Evolutionary conservation across 192 early-diverging fungal genomes (phyloP).

Genomic region (Mortierella claussenii): DNA sequence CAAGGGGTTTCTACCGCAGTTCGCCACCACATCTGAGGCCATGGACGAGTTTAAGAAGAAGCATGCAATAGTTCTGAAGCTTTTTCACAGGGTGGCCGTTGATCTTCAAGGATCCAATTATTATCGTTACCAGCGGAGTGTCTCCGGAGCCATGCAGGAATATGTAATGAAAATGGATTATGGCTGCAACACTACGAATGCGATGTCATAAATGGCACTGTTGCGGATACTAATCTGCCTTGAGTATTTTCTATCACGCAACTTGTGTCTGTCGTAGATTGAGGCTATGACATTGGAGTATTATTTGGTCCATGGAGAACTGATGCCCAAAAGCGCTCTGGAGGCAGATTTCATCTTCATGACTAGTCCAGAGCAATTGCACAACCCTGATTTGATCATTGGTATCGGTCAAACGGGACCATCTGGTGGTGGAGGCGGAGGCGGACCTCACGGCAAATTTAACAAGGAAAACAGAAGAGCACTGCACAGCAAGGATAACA

Average conservation of each 20-base stretch:
- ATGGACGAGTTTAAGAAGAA: conserved; percentile 41
- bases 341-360: conserved; percentile 36
- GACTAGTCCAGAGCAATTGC: conserved; percentile 16
- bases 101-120: conserved; percentile 48
- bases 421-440: conserved; percentile 19
- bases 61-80: conserved; percentile 37
- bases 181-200: too few relatives aligned
- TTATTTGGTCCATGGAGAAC: conserved; percentile 34
- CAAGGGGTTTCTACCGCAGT: conserved; percentile 38
- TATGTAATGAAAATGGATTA: too few relatives aligned
- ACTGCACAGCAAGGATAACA: conserved; percentile 28
- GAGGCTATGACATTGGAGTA: conserved; percentile 51
- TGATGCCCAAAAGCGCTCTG: conserved; percentile 42
- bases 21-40: conserved; percentile 20
- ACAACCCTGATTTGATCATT: conserved; percentile 40
- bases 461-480: conserved; percentile 19
- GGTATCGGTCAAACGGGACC: conserved; percentile 19
- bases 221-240: too few relatives aligned
- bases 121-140: conserved; percentile 41
- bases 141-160: conserved; percentile 50
- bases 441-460: conserved; percentile 10
- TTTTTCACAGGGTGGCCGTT: conserved; percentile 35
- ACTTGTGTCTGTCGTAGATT: too few relatives aligned
- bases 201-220: too few relatives aligned
- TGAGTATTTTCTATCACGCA: too few relatives aligned